Evolutionary conservation across 2,329 filamentous ascomycete genomes (phyloP).

Genomic region (Arthrobotrys sinensis): DNA sequence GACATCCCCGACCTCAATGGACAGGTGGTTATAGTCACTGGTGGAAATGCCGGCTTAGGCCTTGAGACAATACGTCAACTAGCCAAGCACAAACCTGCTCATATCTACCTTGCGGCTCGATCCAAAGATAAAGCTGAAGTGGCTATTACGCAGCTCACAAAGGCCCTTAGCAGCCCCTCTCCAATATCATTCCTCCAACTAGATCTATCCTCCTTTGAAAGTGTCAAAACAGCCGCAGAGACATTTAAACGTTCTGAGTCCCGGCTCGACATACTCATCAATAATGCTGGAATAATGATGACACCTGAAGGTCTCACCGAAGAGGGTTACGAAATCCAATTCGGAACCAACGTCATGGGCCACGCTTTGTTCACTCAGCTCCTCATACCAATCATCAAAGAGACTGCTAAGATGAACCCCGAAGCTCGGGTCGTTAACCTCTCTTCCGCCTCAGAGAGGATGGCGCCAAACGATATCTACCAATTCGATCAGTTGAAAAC

Average conservation of each 20-base stretch:
- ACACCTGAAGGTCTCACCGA: conserved; percentile 63
- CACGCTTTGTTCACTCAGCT: conserved; percentile 63
- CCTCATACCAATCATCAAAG: conserved; percentile 62
- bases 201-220: conserved; percentile 65
- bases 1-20: conserved; percentile 39
- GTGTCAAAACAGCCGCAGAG: conserved; percentile 65
- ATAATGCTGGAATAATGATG: conserved; percentile 66
- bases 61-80: conserved; percentile 60
- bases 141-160: conserved; percentile 64
- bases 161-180: background rate
- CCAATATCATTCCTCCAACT: conserved; percentile 65
- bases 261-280: conserved; percentile 68
- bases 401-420: conserved; percentile 62
- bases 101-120: conserved; percentile 67
- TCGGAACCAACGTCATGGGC: conserved; percentile 65
- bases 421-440: conserved; percentile 31
- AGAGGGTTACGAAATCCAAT: conserved; percentile 65
- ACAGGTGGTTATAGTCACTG: conserved; percentile 62
- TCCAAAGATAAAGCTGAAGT: conserved; percentile 64
- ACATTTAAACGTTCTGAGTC: conserved; percentile 62
- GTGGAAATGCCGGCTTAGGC: conserved; percentile 44
- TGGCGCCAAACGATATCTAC: conserved; percentile 31
- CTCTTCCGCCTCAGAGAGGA: conserved; percentile 15
- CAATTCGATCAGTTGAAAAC: conserved; percentile 65
- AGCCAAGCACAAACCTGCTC: conserved; percentile 64